phyloP scores from a whole-genome alignment of 1,284 basidiomycete genomes.

The Cutaneotrichosporon mucoides region DNA sequence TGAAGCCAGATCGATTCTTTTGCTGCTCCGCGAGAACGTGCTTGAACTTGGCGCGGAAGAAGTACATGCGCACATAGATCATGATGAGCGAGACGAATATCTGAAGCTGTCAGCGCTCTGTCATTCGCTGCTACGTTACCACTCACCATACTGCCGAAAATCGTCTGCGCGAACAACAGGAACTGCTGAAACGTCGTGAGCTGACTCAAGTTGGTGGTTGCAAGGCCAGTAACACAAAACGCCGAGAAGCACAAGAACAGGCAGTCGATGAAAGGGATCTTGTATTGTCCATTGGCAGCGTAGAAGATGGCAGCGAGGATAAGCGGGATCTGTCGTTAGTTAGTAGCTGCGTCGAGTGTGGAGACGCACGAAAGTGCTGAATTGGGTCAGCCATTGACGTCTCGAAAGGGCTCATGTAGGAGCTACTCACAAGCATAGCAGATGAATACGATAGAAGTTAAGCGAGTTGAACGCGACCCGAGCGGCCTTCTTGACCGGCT shows the following conservation, averaged over 20 bases:
- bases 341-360: neutral
- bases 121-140: neutral
- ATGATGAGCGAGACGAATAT: constrained; percentile 48
- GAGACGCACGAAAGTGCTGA: constrained; percentile 42
- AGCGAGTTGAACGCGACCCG: constrained; percentile 13
- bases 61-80: constrained; percentile 53
- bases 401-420: too few species aligned
- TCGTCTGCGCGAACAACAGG: constrained; percentile 49
- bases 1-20: constrained; percentile 21
- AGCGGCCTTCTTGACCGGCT: neutral
- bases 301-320: constrained; percentile 53
- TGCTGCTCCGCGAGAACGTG: constrained; percentile 58
- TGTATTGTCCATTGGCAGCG: constrained; percentile 37
- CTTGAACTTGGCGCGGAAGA: constrained; percentile 69
- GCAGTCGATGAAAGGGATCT: constrained; percentile 53
- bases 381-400: constrained; percentile 1
- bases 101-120: constrained; percentile 11
- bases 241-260: constrained; percentile 53
- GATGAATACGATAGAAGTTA: constrained; percentile 51
- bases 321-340: constrained; percentile 44
- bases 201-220: constrained; percentile 51
- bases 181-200: constrained; percentile 52
- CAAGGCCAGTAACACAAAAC: constrained; percentile 55
- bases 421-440: constrained; percentile 45
- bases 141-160: constrained; percentile 46